Evolutionary conservation across 2,329 filamentous ascomycete species (phyloP).

Genomic region (Alternaria hordeiaustralica): DNA sequence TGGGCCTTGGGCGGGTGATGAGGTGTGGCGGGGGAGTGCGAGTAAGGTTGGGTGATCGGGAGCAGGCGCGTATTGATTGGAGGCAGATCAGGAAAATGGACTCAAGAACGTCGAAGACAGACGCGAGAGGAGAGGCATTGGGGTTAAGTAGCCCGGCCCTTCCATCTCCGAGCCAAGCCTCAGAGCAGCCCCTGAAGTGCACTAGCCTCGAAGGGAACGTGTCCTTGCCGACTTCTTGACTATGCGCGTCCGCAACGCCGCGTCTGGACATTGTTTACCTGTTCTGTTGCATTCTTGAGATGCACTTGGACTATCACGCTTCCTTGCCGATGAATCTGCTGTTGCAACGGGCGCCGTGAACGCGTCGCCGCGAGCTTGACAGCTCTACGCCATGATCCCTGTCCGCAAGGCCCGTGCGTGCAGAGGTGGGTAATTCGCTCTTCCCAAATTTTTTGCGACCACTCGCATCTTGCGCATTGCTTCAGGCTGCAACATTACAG

Average conservation of each 20-base stretch:
- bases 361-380: conserved; percentile 2
- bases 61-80: conserved; percentile 43
- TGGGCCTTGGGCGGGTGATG: conserved; percentile 4
- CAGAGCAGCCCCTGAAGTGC: conserved; percentile 35
- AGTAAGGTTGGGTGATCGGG: conserved; percentile 32
- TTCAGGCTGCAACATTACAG: conserved; percentile 29
- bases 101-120: conserved; percentile 25
- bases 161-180: conserved; percentile 32
- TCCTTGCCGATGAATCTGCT: neutral
- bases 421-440: conserved; percentile 18
- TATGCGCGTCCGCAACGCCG: conserved; percentile 7
- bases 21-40: conserved; percentile 28
- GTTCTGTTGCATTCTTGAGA: neutral
- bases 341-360: neutral
- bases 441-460: conserved; percentile 25
- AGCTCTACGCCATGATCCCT: conserved; percentile 16
- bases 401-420: conserved; percentile 10
- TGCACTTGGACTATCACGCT: neutral
- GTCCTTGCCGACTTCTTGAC: conserved; percentile 16
- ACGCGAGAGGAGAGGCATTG: conserved; percentile 24
- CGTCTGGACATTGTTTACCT: neutral
- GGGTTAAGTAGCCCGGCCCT: conserved; percentile 27
- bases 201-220: conserved; percentile 26
- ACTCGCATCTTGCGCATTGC: conserved; percentile 27
- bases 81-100: conserved; percentile 40